phyloP scores from a whole-genome alignment of 805 yeast genomes.

The Ogataea nakhonphanomensis region DNA sequence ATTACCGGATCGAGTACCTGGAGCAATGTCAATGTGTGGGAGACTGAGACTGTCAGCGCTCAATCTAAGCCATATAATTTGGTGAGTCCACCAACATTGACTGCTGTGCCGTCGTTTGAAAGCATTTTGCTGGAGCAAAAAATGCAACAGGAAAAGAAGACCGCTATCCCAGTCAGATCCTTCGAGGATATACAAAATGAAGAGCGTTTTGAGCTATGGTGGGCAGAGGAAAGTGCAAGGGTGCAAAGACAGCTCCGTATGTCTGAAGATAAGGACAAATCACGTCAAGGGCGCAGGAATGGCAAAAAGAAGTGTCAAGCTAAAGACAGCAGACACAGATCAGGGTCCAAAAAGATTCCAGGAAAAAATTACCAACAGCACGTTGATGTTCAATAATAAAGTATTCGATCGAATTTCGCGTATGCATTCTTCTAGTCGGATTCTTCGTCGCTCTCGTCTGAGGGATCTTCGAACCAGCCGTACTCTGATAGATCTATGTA shows the following conservation, averaged over 20 bases:
- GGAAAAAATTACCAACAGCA: slow-evolving; percentile 3
- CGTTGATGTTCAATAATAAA: slow-evolving; percentile 2
- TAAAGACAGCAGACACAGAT: background rate
- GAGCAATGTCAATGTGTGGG: slow-evolving; percentile 10
- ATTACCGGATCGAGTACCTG: slow-evolving; percentile 5
- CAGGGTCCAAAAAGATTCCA: slow-evolving; percentile 2
- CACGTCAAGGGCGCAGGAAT: slow-evolving; percentile 7
- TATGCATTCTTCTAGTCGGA: slow-evolving; percentile 3
- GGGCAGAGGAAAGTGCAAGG: slow-evolving; percentile 72
- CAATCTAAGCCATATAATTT: slow-evolving; percentile 6
- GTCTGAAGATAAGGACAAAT: slow-evolving; percentile 21
- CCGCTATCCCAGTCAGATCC: slow-evolving; percentile 32
- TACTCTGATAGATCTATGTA: slow-evolving; percentile 41
- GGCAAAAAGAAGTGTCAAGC: background rate
- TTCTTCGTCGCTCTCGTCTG: slow-evolving; percentile 6
- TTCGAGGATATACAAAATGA: slow-evolving; percentile 75
- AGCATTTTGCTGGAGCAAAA: slow-evolving; percentile 25
- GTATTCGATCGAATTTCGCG: background rate
- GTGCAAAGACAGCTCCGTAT: slow-evolving; percentile 47
- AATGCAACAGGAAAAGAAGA: slow-evolving; percentile 27
- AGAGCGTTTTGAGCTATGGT: slow-evolving; percentile 84
- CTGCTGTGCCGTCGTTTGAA: slow-evolving; percentile 28
- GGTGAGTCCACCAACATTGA: slow-evolving; percentile 3
- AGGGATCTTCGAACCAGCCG: slow-evolving; percentile 68
- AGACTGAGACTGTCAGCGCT: background rate